Evolutionary conservation across 176 grass and related monocot genomes (phyloP).

Genomic region (Aegilops longissima): DNA sequence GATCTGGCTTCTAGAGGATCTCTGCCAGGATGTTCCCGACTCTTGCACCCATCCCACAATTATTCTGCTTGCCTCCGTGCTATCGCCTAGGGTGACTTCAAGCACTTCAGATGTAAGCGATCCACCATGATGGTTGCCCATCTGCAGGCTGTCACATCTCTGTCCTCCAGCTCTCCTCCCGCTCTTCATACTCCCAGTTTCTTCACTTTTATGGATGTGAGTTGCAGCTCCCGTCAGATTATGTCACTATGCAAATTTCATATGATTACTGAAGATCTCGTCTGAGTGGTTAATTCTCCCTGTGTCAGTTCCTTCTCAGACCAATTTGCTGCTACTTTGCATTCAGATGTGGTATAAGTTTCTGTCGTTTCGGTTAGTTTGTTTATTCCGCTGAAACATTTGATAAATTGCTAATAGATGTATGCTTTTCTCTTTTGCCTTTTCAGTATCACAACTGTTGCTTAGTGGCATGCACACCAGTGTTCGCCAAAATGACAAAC

Average conservation of each 20-base stretch:
- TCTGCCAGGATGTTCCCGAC: not conserved
- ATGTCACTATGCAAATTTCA: not conserved
- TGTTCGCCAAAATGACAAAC: not conserved
- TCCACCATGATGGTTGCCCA: constrained; percentile 4
- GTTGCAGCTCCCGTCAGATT: not conserved
- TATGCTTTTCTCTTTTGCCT: not conserved
- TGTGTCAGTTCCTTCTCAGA: not conserved
- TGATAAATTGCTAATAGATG: not conserved
- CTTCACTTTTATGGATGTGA: constrained; percentile 1
- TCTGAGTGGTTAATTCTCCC: not conserved
- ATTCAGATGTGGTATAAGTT: not conserved
- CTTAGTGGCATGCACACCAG: not conserved
- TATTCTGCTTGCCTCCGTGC: constrained; percentile 16
- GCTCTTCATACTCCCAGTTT: not conserved
- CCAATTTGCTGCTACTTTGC: constrained; percentile 1
- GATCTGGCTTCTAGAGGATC: not conserved
- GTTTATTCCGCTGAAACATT: not conserved
- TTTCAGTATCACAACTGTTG: not conserved
- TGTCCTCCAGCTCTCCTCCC: not conserved
- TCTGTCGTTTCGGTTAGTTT: not conserved
- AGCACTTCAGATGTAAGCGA: constrained; percentile 68
- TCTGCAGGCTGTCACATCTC: not conserved
- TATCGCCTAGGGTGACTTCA: constrained; percentile 61
- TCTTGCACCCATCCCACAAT: not conserved
- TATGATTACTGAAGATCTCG: not conserved